Conservation (phyloP, 108 stramenopile genomes). For the Parietichytrium sp. region DNA sequence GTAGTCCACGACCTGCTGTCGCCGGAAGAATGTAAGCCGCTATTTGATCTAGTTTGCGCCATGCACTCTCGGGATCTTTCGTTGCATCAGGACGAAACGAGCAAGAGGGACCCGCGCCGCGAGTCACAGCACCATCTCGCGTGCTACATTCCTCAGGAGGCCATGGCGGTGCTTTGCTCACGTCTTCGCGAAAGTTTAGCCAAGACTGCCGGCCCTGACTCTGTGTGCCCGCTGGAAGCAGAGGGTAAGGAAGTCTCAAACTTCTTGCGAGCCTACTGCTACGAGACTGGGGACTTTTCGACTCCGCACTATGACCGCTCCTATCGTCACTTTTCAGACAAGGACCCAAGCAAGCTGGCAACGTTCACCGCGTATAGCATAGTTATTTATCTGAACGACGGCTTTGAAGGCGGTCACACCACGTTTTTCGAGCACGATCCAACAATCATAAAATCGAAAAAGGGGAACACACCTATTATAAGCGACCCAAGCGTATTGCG, state of each 20-base stretch:
- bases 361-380: slow-evolving; percentile 69
- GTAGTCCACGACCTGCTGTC: no score
- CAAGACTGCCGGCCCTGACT: background rate
- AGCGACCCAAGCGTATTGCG: background rate
- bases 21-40: no score
- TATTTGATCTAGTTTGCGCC: no score
- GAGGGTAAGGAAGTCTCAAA: background rate
- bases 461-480: slow-evolving; percentile 29
- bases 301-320: slow-evolving; percentile 11
- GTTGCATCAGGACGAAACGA: no score
- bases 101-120: no score
- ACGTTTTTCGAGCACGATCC: slow-evolving; percentile 64
- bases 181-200: background rate
- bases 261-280: slow-evolving; percentile 22
- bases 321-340: background rate
- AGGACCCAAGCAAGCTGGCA: background rate
- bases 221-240: background rate
- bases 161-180: background rate
- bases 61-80: no score
- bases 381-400: slow-evolving; percentile 79
- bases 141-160: background rate
- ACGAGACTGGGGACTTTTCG: background rate
- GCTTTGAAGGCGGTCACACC: slow-evolving; percentile 79
- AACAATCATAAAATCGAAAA: background rate
- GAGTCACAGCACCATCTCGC: slow-evolving; percentile 14